Evolutionary conservation across 148 eudicot genomes (phyloP), one percentile per base, ranked within the genome.

Genomic region (Tetragonia tetragonoides): DNA sequence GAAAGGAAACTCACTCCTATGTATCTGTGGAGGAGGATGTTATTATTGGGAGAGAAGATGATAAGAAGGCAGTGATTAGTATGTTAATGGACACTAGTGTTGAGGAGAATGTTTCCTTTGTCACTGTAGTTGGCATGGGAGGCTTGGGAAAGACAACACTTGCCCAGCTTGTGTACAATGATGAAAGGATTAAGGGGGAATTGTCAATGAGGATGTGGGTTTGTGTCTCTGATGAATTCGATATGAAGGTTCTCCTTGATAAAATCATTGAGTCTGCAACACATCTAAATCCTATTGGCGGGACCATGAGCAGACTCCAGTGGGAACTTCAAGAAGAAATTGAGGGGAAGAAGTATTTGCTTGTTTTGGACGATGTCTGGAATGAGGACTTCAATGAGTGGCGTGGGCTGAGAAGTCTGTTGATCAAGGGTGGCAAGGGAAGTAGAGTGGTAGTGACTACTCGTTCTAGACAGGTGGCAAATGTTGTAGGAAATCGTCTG

Each of bases 381-480:
- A 78, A 77, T 12, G 85, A 86, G 9, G 66, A 75, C 72, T 49
- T 7, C 0, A 3, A 8, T 0, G 41, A 72, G 7, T 84, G 84
- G 85, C 5, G 18, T 11, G 44, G 72, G 17, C 39, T 87, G 68
- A 44, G 42, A 41, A 24, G 20, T 5, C 11, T 82, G 28, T 72
- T 86, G 23, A 39, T 54, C 8, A 24, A 15, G 68, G 85, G 82
- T 14, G 57, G 57, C 0, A 47, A n/a, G 14, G 86, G 82, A 34
- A 85, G 88, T 56, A 76, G 73, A 65, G 75, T 88, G 72, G 0
- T 86, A 18, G 78, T 86, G 38, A 86, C 90, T 12, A 81, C 89
- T 0, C 86, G 89, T 2, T 82, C 84, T 3, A 72, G n/a, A 10
- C 21, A 5, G 23, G 77, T 75, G 11, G 83, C 87, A 24, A 44